A percentile compares a stretch with the other conserved stretches of the same genome.
Evolutionary conservation across 352 stramenopile genomes (phyloP).

Genomic region (Pythium chondricola): DNA sequence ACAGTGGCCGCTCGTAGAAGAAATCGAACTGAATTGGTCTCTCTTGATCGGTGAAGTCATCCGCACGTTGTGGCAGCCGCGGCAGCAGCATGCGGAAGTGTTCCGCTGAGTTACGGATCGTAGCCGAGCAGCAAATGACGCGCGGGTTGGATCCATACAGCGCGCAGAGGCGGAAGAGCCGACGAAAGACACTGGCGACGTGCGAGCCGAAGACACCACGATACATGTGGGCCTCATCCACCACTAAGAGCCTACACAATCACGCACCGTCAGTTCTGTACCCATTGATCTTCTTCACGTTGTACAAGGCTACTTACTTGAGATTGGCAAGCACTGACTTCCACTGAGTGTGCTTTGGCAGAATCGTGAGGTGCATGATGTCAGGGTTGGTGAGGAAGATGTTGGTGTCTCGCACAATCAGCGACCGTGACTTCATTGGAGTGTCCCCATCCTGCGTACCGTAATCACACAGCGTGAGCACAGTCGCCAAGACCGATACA

Average conservation of each 20-base stretch:
- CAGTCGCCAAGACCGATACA: neutral
- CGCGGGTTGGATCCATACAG: conserved; percentile 76
- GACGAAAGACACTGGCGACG: conserved; percentile 84
- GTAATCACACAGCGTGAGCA: neutral
- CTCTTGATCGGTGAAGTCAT: neutral
- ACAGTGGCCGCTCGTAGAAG: conserved; percentile 43
- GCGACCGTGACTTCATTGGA: conserved; percentile 78
- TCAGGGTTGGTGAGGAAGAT: conserved; percentile 99
- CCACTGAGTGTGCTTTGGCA: conserved; percentile 92
- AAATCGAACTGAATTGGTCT: conserved; percentile 47
- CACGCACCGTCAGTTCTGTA: neutral
- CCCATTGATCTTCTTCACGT: too few species aligned
- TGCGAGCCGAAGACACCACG: conserved; percentile 83
- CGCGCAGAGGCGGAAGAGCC: conserved; percentile 85
- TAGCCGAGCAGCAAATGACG: conserved; percentile 96
- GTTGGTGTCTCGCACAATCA: conserved; percentile 80
- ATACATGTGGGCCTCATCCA: conserved; percentile 94
- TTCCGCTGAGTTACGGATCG: conserved; percentile 89
- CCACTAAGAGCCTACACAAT: conserved; percentile 48
- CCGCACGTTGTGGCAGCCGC: conserved; percentile 18
- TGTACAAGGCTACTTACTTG: conserved; percentile 78
- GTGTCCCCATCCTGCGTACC: conserved; percentile 91
- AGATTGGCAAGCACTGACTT: conserved; percentile 84
- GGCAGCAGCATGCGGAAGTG: conserved; percentile 92
- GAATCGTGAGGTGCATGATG: conserved; percentile 96